Percentiles rank a stretch among this genome's conserved stretches.
Evolutionary conservation across 768 basidiomycete species (phyloP).

Genomic region (Lactarius trivialis): DNA sequence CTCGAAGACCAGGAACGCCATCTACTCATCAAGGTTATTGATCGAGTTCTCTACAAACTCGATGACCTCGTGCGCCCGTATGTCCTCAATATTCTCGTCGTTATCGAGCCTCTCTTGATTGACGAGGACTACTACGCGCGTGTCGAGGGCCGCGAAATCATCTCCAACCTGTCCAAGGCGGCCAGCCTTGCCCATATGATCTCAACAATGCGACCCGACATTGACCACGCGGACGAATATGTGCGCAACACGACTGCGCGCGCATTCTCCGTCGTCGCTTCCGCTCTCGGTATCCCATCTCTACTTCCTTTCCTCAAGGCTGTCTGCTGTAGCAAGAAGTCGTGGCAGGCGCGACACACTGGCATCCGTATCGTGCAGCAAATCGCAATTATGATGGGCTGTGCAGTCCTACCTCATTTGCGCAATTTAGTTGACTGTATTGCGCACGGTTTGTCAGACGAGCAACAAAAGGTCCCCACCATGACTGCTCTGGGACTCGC

Average conservation of each 20-base stretch:
- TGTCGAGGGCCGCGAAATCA: conserved; percentile 98
- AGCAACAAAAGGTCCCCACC: conserved; percentile 93
- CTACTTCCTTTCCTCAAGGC: conserved; percentile 97
- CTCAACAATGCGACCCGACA: conserved; percentile 99
- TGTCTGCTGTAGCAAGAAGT: conserved; percentile 97
- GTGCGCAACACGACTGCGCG: conserved; percentile 98
- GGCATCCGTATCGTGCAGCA: conserved; percentile 99
- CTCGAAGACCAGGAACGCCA: conserved; percentile 99
- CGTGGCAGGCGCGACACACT: conserved; percentile 99
- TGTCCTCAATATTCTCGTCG: conserved; percentile 98
- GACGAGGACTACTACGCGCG: conserved; percentile 96
- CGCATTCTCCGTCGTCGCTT: conserved; percentile 98
- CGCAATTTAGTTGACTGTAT: conserved; percentile 96
- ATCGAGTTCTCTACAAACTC: conserved; percentile 96
- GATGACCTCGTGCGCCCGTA: conserved; percentile 98
- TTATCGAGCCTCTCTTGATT: conserved; percentile 97
- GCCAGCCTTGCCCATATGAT: conserved; percentile 99
- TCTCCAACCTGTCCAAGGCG: conserved; percentile 96
- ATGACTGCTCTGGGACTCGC: conserved; percentile 92
- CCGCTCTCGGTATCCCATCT: conserved; percentile 95
- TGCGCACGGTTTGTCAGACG: conserved; percentile 86
- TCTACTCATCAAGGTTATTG: conserved; percentile 96
- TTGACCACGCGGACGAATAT: conserved; percentile 98
- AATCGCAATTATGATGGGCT: conserved; percentile 99
- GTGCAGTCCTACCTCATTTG: conserved; percentile 93